Evolutionary conservation across 306 rosid genomes (phyloP), one percentile per base, ranked within the genome.

Genomic region (Lathyrus tuberosus): DNA sequence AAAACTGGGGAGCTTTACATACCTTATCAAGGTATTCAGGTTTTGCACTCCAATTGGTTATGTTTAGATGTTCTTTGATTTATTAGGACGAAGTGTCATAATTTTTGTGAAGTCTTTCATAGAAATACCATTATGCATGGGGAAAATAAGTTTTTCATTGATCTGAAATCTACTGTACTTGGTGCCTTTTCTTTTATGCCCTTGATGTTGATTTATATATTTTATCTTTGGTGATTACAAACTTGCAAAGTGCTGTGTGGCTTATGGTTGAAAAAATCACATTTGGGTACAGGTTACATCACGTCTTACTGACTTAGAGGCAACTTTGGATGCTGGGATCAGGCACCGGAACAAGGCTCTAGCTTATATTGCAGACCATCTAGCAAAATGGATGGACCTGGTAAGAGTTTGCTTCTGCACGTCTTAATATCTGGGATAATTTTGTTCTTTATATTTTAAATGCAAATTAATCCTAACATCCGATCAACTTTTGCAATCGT

Each of bases 281-380:
- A 67, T 74, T 72, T 61, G 63, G 76, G 73, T 76, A 68, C 79
- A 95, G 99, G 96, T 91, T 64, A 84, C 93, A 3, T 87, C 92
- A 44, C 99, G 91, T 15, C 99, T 95, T 74, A 73, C 86, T 46
- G 99, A 95, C 60, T 77, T 95, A 75, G 99, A 95, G 82, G 82
- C 82, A 54, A 95, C 99, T 72, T 83, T 95, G 86, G 96, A 89
- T 71, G 88, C 95, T 49, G 99, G 99, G 79, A 82, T 86, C 57
- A 85, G 86, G 40, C 99, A 95, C 82, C 91, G 93, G 74, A 91
- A 91, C 67, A 86, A 91, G 83, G 99, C 96, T 65, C 88, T 95
- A 67, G 48, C 95, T 80, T 87, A 95, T 46, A 51, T 95, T 13
- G 86, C 77, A 40, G 84, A 78, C 75, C 95, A 91, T 85, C 73